Conservation (phyloP, 2,329 filamentous ascomycete species). For the Arthrinium phaeospermum region DNA sequence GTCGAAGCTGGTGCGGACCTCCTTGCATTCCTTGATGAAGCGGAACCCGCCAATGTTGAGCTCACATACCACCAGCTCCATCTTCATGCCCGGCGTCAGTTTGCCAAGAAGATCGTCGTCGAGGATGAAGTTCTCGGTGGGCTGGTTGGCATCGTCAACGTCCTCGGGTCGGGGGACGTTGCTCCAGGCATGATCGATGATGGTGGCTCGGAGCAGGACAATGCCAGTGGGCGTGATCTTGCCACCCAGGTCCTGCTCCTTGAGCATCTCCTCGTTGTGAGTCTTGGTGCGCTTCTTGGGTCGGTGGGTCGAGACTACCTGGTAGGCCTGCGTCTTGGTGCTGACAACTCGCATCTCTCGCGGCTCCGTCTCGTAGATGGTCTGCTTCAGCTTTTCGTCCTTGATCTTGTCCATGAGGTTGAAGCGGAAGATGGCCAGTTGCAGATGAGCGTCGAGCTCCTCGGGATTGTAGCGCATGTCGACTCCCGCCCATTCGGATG, state of each 20-base stretch:
- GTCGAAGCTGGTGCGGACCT: conserved; percentile 67
- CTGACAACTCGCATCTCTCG: conserved; percentile 47
- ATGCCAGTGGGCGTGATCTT: conserved; percentile 51
- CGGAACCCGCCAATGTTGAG: conserved; percentile 61
- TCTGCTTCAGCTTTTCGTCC: conserved; percentile 36
- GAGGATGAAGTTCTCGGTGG: conserved; percentile 62
- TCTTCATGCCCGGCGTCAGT: conserved; percentile 69
- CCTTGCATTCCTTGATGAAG: conserved; percentile 66
- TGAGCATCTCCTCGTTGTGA: conserved; percentile 29
- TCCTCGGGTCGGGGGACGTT: conserved; percentile 42
- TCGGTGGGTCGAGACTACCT: conserved; percentile 1
- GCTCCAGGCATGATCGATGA: conserved; percentile 56
- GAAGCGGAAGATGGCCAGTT: conserved; percentile 50
- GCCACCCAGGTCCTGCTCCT: conserved; percentile 25
- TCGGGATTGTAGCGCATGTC: conserved; percentile 37
- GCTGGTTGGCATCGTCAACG: conserved; percentile 32
- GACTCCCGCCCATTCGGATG: not conserved
- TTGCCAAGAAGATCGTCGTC: conserved; percentile 62
- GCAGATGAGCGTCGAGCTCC: conserved; percentile 44
- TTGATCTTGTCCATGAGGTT: conserved; percentile 42
- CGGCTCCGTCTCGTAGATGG: not conserved
- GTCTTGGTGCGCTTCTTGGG: conserved; percentile 30
- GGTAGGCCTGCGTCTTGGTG: conserved; percentile 35
- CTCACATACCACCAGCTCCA: conserved; percentile 60
- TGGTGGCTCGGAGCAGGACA: conserved; percentile 48